These are phyloP conservation scores for Chalciporus piperatus DNA, from an alignment of 768 basidiomycete species.

Conservation along the genomic window DNA sequence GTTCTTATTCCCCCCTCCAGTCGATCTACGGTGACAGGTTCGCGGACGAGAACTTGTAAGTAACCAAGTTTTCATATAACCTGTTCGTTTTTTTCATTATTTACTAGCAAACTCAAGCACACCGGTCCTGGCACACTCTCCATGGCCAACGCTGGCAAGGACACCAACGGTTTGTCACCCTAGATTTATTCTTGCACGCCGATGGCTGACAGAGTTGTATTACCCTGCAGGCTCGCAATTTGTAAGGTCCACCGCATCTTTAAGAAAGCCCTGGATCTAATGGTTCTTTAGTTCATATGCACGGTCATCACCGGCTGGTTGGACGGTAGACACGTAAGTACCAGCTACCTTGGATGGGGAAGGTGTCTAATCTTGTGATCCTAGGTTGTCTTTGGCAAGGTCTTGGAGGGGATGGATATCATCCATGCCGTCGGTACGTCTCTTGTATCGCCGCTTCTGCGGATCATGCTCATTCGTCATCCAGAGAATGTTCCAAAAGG, in stretches of 20 bases:
- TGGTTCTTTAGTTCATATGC: conserved; percentile 74
- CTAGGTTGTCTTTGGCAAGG: conserved; percentile 90
- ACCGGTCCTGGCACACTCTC: conserved; percentile 83
- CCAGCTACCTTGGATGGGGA: neutral
- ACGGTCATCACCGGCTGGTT: conserved; percentile 86
- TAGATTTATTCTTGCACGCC: neutral
- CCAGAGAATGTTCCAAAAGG: conserved; percentile 76
- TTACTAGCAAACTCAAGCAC: conserved; percentile 87
- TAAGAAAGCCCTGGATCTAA: neutral
- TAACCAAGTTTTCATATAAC: neutral
- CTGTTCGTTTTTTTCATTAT: neutral
- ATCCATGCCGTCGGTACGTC: conserved; percentile 67
- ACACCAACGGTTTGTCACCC: conserved; percentile 74
- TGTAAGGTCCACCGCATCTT: conserved; percentile 41
- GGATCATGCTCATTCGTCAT: conserved; percentile 9
- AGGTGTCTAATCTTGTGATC: conserved; percentile 9
- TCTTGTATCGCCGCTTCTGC: neutral
- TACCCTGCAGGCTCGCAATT: conserved; percentile 73
- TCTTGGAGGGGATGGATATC: conserved; percentile 91
- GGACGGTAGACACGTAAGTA: conserved; percentile 80
- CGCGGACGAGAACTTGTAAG: conserved; percentile 94
- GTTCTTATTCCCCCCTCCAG: conserved; percentile 32
- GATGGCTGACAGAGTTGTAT: conserved; percentile 9
- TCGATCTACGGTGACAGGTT: conserved; percentile 92
- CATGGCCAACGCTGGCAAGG: conserved; percentile 92